Evolutionary conservation across 2,329 filamentous ascomycete genomes (phyloP).

Genomic region (Monosporascus sp.): DNA sequence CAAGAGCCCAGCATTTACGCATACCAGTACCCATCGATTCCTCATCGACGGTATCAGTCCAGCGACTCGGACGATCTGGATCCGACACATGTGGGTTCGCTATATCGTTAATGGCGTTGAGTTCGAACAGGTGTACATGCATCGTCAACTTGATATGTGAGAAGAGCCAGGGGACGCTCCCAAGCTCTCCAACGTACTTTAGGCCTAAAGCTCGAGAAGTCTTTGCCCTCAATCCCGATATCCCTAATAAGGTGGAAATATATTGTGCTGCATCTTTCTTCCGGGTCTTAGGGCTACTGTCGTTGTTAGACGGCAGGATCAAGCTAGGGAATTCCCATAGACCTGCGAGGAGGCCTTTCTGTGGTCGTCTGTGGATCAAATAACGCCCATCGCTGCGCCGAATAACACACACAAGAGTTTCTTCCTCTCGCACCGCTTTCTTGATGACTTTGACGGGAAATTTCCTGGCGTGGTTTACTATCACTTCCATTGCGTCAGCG

Average conservation of each 20-base stretch:
- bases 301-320: conserved; percentile 24
- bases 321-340: conserved; percentile 52
- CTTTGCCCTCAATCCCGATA: conserved; percentile 3
- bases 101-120: conserved; percentile 17
- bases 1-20: conserved; percentile 50
- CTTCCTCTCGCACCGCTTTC: conserved; percentile 46
- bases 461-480: conserved; percentile 39
- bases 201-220: conserved; percentile 6
- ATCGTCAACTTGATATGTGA: conserved; percentile 52
- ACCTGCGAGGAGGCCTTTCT: conserved; percentile 48
- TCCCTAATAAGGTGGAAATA: conserved; percentile 22
- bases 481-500: conserved; percentile 24
- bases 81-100: neutral
- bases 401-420: conserved; percentile 49
- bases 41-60: conserved; percentile 36
- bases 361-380: conserved; percentile 44
- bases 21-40: conserved; percentile 56
- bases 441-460: conserved; percentile 48
- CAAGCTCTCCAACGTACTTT: conserved; percentile 37
- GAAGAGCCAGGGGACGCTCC: conserved; percentile 50
- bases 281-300: conserved; percentile 25
- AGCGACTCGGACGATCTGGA: conserved; percentile 19
- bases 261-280: conserved; percentile 31
- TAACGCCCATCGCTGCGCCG: conserved; percentile 36
- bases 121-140: conserved; percentile 48